Evolutionary conservation across 169 alveolate genomes (phyloP).

Genomic region (Plasmodium ovale): DNA sequence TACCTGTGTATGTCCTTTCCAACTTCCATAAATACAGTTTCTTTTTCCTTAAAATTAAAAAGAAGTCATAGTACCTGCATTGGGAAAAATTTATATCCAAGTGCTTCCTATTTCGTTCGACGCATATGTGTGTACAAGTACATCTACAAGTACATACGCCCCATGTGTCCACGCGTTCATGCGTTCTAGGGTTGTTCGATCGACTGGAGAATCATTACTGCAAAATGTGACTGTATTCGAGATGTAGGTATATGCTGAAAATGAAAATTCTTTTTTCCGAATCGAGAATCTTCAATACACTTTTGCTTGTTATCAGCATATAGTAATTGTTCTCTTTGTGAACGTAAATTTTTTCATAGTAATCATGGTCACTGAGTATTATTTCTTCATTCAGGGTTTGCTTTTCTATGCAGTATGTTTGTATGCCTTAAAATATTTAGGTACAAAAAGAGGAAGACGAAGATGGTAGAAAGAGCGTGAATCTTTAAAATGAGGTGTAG

Average conservation of each 20-base stretch:
- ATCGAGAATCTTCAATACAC: slow-evolving; percentile 41
- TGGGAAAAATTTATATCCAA: not conserved
- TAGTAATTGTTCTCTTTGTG: slow-evolving; percentile 41
- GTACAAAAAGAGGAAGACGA: not conserved
- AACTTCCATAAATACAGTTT: slow-evolving; percentile 50
- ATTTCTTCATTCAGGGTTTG: slow-evolving; percentile 39
- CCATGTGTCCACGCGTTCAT: not conserved
- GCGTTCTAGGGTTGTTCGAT: not conserved
- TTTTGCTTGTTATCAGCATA: slow-evolving; percentile 55
- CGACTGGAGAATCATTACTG: slow-evolving; percentile 9
- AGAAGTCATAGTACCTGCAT: slow-evolving; percentile 52
- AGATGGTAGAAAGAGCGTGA: not conserved
- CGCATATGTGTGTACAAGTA: too few species aligned
- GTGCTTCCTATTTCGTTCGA: too few species aligned
- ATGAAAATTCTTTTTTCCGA: slow-evolving; percentile 36
- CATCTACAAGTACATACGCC: too few species aligned
- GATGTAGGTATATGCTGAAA: slow-evolving; percentile 24
- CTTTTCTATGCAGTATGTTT: slow-evolving; percentile 20
- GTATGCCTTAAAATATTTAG: slow-evolving; percentile 9
- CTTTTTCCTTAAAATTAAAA: slow-evolving; percentile 28
- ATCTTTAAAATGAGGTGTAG: too few species aligned
- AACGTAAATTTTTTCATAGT: slow-evolving; percentile 43
- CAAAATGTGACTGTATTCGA: slow-evolving; percentile 20
- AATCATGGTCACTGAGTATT: slow-evolving; percentile 8
- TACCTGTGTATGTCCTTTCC: slow-evolving; percentile 63